Percentiles rank a stretch among this genome's conserved stretches.
phyloP scores from a whole-genome alignment of 164 flowering plant genomes.

The Tetracentron sinense region DNA sequence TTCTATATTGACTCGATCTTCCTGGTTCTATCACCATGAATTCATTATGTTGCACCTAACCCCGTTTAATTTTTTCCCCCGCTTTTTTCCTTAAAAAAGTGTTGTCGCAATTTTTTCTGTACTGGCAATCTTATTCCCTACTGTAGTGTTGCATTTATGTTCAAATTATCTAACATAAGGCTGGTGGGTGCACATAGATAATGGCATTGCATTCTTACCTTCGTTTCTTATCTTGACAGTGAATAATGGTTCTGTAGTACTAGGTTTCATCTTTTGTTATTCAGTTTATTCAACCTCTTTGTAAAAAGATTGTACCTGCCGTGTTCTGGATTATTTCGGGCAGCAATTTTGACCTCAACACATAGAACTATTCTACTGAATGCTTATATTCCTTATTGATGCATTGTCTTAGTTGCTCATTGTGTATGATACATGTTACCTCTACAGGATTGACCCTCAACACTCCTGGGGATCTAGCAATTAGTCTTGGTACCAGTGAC shows the following conservation, averaged over 20 bases:
- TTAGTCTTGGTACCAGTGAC: constrained; percentile 97
- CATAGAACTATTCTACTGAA: neutral
- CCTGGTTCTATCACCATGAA: too few relatives aligned
- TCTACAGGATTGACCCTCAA: constrained; percentile 79
- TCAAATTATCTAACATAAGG: too few relatives aligned
- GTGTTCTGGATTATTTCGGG: neutral
- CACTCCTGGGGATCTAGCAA: constrained; percentile 85
- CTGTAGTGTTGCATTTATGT: too few relatives aligned
- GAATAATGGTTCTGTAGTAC: neutral
- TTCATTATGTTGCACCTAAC: too few relatives aligned
- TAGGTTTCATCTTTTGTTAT: neutral
- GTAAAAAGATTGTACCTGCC: neutral
- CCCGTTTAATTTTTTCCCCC: too few relatives aligned
- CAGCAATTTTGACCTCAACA: neutral
- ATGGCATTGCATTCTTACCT: too few relatives aligned
- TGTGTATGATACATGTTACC: neutral
- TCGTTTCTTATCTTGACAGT: neutral
- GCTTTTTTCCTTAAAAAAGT: too few relatives aligned
- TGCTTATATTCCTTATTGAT: neutral
- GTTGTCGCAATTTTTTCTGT: too few relatives aligned
- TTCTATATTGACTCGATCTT: too few relatives aligned
- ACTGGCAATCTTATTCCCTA: too few relatives aligned
- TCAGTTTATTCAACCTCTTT: neutral
- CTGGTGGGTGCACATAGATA: too few relatives aligned
- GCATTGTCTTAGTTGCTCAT: neutral